Evolutionary conservation across 495 filamentous ascomycete species (phyloP).

Genomic region (Neurospora terricola): DNA sequence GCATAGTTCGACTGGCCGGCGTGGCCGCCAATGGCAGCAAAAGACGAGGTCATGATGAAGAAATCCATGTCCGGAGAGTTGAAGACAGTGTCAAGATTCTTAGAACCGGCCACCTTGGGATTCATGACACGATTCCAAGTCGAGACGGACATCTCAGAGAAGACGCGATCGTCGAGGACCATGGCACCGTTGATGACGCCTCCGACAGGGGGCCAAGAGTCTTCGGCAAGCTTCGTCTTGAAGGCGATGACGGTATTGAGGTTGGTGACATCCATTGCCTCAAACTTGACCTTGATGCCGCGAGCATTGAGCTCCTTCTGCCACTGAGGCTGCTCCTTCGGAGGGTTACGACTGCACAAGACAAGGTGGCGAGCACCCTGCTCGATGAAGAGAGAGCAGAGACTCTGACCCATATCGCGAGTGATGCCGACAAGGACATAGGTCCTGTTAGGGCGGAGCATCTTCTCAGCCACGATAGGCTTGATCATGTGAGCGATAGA

Average conservation of each 20-base stretch:
- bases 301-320: conserved; percentile 23
- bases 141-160: conserved; percentile 35
- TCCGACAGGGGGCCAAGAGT: conserved; percentile 26
- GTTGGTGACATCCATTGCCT: conserved; percentile 26
- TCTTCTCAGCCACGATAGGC: conserved; percentile 3
- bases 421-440: conserved; percentile 51
- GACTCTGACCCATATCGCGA: conserved; percentile 46
- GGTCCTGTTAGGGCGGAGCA: conserved; percentile 34
- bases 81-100: conserved; percentile 30
- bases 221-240: conserved; percentile 14
- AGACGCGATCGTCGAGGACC: conserved; percentile 41
- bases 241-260: conserved; percentile 18
- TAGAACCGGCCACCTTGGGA: conserved; percentile 36
- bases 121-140: conserved; percentile 28
- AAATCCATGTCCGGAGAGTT: conserved; percentile 27
- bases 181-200: conserved; percentile 46
- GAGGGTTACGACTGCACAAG: conserved; percentile 46
- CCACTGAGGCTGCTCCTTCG: conserved; percentile 27
- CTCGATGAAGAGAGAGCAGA: conserved; percentile 46
- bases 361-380: conserved; percentile 46
- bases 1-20: conserved; percentile 45
- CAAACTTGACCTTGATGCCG: conserved; percentile 25
- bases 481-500: conserved; percentile 9
- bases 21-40: conserved; percentile 37
- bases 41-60: conserved; percentile 41